Evolutionary conservation across 208 protist genomes (phyloP), one percentile per base, ranked within the genome.

Genomic region (Phytomonas sp.): DNA sequence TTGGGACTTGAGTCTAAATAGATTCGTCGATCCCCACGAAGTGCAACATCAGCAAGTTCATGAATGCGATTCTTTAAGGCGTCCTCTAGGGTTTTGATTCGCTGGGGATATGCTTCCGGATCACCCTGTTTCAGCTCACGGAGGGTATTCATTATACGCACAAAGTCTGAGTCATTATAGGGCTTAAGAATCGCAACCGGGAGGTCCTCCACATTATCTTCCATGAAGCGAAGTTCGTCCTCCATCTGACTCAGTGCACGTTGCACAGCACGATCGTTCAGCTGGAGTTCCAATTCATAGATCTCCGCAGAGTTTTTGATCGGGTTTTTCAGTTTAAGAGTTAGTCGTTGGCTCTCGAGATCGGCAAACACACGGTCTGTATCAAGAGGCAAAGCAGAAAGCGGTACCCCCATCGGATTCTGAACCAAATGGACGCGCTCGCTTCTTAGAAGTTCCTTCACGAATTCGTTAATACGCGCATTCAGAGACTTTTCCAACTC

Each of bases 391-490:
- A 93, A 73, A 31, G 76, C 81, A 23, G 61, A 71, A 8, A 92
- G 59, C 28, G 83, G 82, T 56, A 95, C 66, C 34, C 90, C 90
- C 36, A 87, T 77, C 30, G 85, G 87, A 32, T 93, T 84, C 29
- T 73, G 73, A 59, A 85, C 74, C n/a, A 95, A 81, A 71, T 84
- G 93, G 33, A 60, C 84, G 63, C 87, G 87, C 68, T 90, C 85
- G 59, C 71, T 66, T 53, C 62, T 56, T 59, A 81, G 76, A 20
- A 78, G 62, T 33, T 83, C 79, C 13, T 59, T 30, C 4, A 81
- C 87, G n/a, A 91, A 64, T 65, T 83, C 77, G 28, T 82, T 70
- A 15, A 80, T 84, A 60, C 85, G 82, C 51, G 82, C 77, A 73
- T 92, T 90, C 61, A 95, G 76, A 37, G 79, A 71, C 2, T 73